These are phyloP conservation scores for Geranomyces michiganensis DNA, from an alignment of 192 early-diverging fungal genomes.

Conservation along the genomic window DNA sequence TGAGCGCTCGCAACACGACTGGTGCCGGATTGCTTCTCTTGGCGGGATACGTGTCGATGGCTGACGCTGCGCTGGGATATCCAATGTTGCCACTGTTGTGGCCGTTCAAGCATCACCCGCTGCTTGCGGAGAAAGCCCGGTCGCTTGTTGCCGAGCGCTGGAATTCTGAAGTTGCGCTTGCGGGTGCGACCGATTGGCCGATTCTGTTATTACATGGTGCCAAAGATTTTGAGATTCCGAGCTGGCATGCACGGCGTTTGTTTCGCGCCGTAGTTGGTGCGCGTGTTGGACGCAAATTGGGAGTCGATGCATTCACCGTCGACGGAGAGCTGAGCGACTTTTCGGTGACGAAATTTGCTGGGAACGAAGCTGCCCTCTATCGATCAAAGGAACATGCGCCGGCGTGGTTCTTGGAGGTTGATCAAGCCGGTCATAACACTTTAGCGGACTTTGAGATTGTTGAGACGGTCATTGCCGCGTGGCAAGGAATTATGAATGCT, in stretches of 20 bases:
- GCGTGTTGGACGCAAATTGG: background rate
- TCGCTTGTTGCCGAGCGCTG: slow-evolving; percentile 41
- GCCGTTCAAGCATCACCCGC: slow-evolving; percentile 39
- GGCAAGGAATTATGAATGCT: slow-evolving; percentile 16
- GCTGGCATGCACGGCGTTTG: slow-evolving; percentile 31
- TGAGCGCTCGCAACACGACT: slow-evolving; percentile 29
- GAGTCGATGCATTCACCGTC: background rate
- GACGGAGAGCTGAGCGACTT: slow-evolving; percentile 7
- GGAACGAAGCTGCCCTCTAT: slow-evolving; percentile 3
- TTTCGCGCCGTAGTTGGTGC: slow-evolving; percentile 28
- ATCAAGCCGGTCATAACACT: slow-evolving; percentile 45
- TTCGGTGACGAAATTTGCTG: background rate
- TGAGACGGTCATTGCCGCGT: slow-evolving; percentile 31
- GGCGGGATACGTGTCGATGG: slow-evolving; percentile 49
- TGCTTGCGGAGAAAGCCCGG: slow-evolving; percentile 36
- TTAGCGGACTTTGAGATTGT: slow-evolving; percentile 39
- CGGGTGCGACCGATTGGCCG: slow-evolving; percentile 29
- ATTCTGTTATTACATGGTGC: slow-evolving; percentile 51
- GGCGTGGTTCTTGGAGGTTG: slow-evolving; percentile 44
- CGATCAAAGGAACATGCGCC: background rate
- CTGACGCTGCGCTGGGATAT: slow-evolving; percentile 47
- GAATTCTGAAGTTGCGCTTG: slow-evolving; percentile 40
- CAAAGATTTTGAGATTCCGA: slow-evolving; percentile 49
- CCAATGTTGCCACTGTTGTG: slow-evolving; percentile 46
- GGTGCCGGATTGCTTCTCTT: slow-evolving; percentile 49